These are phyloP conservation scores for Bacidia rubella DNA, from an alignment of 495 filamentous ascomycete species.

Conservation along the genomic window DNA sequence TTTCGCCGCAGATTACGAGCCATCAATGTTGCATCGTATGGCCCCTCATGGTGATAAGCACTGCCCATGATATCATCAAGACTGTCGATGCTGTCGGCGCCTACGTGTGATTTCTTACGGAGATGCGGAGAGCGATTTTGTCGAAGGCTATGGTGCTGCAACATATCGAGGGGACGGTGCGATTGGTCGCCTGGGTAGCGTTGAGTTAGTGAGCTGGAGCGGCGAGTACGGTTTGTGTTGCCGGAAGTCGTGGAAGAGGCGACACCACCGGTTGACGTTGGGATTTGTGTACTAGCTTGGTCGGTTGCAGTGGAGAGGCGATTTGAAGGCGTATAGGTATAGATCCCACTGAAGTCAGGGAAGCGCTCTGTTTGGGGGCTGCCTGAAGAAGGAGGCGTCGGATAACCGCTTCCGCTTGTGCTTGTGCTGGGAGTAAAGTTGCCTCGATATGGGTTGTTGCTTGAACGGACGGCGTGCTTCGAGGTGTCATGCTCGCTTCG, in stretches of 20 bases:
- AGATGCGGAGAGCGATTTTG: conserved; percentile 47
- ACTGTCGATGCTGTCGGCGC: conserved; percentile 66
- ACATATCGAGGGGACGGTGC: conserved; percentile 47
- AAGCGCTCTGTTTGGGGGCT: conserved; percentile 24
- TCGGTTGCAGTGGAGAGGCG: neutral
- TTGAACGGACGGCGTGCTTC: conserved; percentile 4
- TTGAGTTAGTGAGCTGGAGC: conserved; percentile 38
- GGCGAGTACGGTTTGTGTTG: conserved; percentile 9
- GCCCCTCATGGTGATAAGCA: conserved; percentile 81
- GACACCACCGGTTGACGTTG: conserved; percentile 17
- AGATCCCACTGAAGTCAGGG: conserved; percentile 13
- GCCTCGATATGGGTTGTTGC: conserved; percentile 24
- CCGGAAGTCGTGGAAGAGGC: conserved; percentile 8
- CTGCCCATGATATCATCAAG: conserved; percentile 50
- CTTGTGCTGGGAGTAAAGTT: conserved; percentile 24
- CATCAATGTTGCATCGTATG: conserved; percentile 71
- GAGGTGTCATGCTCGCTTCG: conserved; percentile 3
- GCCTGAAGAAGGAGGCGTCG: conserved; percentile 10
- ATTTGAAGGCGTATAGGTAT: conserved; percentile 12
- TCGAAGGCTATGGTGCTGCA: conserved; percentile 43
- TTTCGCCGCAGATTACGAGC: conserved; percentile 52
- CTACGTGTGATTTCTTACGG: conserved; percentile 47
- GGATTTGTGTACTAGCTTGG: conserved; percentile 16
- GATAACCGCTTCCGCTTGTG: conserved; percentile 22
- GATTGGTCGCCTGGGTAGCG: conserved; percentile 48